A percentile compares a stretch with the other conserved stretches of the same genome.
phyloP scores from a whole-genome alignment of 148 eudicot species.

The Chenopodium album region DNA sequence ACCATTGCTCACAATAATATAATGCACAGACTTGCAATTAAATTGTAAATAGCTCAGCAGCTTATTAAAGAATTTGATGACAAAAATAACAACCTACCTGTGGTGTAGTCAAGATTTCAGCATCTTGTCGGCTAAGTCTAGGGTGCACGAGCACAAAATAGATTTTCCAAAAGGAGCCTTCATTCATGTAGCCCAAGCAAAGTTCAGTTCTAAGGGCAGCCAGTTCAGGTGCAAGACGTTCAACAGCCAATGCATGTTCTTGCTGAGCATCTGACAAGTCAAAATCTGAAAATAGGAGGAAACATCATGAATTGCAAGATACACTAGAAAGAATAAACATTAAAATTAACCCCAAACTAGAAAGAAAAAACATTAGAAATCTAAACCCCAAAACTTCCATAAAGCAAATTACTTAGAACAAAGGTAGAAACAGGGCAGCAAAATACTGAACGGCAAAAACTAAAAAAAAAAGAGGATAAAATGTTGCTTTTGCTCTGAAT shows the following conservation, averaged over 20 bases:
- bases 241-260: conserved; percentile 94
- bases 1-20: neutral
- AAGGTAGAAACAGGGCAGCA: too few relatives aligned
- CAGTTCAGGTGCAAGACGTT: conserved; percentile 79
- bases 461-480: too few relatives aligned
- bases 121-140: conserved; percentile 65
- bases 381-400: neutral
- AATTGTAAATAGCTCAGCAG: neutral
- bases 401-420: neutral
- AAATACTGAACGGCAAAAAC: too few relatives aligned
- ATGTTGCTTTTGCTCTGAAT: too few relatives aligned
- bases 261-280: conserved; percentile 92
- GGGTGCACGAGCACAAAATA: conserved; percentile 92
- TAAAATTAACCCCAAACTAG: neutral
- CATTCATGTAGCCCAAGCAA: conserved; percentile 90
- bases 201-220: conserved; percentile 86
- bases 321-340: neutral
- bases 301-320: conserved; percentile 9
- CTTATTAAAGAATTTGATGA: neutral
- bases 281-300: conserved; percentile 47
- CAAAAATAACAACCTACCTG: conserved; percentile 45
- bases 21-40: neutral
- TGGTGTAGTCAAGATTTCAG: conserved; percentile 74
- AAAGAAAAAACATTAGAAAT: neutral
- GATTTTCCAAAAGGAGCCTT: conserved; percentile 87